A percentile compares a stretch with the other conserved stretches of the same genome.
Conservation (phyloP, 805 yeast genomes). For the Metschnikowia lachancei region DNA sequence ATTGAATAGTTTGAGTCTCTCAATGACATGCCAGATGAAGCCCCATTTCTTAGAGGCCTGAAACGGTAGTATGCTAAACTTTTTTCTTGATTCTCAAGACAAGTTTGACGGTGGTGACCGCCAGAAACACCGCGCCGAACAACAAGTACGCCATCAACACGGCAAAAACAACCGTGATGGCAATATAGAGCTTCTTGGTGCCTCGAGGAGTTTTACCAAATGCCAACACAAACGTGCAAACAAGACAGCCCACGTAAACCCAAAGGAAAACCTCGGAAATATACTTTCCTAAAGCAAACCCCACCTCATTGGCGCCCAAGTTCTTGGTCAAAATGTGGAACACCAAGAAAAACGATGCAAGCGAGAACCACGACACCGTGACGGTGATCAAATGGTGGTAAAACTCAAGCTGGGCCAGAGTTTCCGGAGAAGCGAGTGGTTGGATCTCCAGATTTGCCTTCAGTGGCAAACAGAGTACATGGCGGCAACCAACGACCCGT, state of each 20-base stretch:
- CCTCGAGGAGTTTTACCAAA: conserved; percentile 96
- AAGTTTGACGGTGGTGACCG: conserved; percentile 65
- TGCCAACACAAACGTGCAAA: conserved; percentile 82
- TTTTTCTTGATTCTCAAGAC: too few species aligned
- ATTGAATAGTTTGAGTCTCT: too few species aligned
- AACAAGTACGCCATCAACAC: conserved; percentile 84
- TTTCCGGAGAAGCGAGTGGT: conserved; percentile 79
- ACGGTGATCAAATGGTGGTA: conserved; percentile 79
- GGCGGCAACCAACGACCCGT: conserved; percentile 97
- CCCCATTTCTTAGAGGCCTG: too few species aligned
- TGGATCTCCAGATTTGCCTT: conserved; percentile 83
- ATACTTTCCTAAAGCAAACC: conserved; percentile 71
- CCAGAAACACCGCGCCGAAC: conserved; percentile 80
- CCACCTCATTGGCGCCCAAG: conserved; percentile 58
- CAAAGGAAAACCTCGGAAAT: conserved; percentile 78
- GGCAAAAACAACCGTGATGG: conserved; percentile 78
- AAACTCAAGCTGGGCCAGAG: conserved; percentile 78
- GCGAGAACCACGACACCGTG: conserved; percentile 86
- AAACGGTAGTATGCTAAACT: too few species aligned
- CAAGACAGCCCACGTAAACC: conserved; percentile 77
- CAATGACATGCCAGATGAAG: too few species aligned
- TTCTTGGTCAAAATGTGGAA: conserved; percentile 83
- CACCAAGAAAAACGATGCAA: conserved; percentile 88
- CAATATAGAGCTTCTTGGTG: conserved; percentile 71
- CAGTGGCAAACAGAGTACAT: conserved; percentile 83